Conservation (phyloP, 148 eudicot species). For the Amaranthus hypochondriacus region DNA sequence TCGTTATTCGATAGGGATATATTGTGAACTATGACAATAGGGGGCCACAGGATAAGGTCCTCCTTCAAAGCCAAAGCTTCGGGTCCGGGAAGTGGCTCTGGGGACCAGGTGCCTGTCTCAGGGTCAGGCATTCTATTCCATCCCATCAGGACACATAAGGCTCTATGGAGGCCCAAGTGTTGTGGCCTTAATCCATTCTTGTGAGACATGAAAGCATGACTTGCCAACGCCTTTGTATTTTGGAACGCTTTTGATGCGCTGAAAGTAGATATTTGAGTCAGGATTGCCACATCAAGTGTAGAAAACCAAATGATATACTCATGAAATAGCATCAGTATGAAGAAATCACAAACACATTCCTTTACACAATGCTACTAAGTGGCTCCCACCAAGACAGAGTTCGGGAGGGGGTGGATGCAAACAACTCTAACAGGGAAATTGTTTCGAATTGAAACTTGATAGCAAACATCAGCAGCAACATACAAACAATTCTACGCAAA, state of each 20-base stretch:
- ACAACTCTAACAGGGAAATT: too few relatives aligned
- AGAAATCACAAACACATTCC: too few relatives aligned
- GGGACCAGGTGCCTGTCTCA: conserved; percentile 33
- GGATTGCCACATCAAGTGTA: conserved; percentile 5
- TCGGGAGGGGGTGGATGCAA: too few relatives aligned
- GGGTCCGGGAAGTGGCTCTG: conserved; percentile 25
- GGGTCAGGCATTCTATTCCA: conserved; percentile 37
- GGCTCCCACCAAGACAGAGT: too few relatives aligned
- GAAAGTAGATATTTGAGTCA: conserved; percentile 18
- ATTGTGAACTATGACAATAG: conserved; percentile 38
- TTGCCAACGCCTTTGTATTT: conserved; percentile 41
- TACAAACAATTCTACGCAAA: too few relatives aligned
- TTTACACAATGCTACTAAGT: too few relatives aligned
- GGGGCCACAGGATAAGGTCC: conserved; percentile 58
- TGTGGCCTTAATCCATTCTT: conserved; percentile 40
- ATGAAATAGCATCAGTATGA: background rate
- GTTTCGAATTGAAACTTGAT: too few relatives aligned
- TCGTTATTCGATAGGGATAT: conserved; percentile 24
- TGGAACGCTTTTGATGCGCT: conserved; percentile 46
- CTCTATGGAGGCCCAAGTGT: conserved; percentile 54
- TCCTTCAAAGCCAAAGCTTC: conserved; percentile 45
- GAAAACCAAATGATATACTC: background rate
- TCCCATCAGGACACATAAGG: conserved; percentile 51
- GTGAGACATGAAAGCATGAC: conserved; percentile 45
- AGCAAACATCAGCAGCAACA: too few relatives aligned